Percentiles rank a stretch among this genome's conserved stretches.
Evolutionary conservation across 176 grass and related monocot genomes (phyloP).

Genomic region (Avena eriantha): DNA sequence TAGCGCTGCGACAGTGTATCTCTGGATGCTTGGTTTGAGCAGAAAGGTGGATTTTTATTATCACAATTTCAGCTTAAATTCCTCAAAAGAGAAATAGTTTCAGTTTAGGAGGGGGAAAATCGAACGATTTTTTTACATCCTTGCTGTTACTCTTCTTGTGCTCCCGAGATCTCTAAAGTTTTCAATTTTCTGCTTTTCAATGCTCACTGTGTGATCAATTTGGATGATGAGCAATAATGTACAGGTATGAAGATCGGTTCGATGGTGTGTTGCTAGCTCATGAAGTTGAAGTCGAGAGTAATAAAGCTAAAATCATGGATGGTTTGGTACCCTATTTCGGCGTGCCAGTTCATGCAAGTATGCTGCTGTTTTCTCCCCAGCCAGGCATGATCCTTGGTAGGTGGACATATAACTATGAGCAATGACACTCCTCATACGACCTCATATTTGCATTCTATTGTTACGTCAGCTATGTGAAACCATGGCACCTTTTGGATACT

Average conservation of each 20-base stretch:
- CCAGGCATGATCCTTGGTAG: constrained; percentile 79
- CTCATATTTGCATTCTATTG: neutral
- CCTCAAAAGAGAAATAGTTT: neutral
- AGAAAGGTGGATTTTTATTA: neutral
- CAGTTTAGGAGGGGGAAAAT: neutral
- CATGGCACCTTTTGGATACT: neutral
- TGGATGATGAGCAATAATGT: neutral
- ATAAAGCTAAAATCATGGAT: constrained; percentile 62
- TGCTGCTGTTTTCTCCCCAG: constrained; percentile 84
- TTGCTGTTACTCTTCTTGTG: neutral
- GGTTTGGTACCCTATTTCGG: constrained; percentile 79
- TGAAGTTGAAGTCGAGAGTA: constrained; percentile 33
- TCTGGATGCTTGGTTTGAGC: neutral
- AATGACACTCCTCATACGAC: too few relatives aligned
- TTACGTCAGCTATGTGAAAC: neutral
- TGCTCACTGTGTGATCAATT: neutral
- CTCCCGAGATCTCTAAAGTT: neutral
- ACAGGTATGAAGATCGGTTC: constrained; percentile 81
- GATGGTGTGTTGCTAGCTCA: constrained; percentile 76
- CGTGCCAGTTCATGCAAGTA: constrained; percentile 48
- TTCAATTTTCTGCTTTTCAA: neutral
- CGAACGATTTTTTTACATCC: neutral
- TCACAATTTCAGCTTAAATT: neutral
- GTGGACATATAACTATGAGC: constrained; percentile 5
- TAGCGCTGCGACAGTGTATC: neutral